phyloP scores from a whole-genome alignment of 768 basidiomycete genomes.

The Coprinellus aureogranulatus region DNA sequence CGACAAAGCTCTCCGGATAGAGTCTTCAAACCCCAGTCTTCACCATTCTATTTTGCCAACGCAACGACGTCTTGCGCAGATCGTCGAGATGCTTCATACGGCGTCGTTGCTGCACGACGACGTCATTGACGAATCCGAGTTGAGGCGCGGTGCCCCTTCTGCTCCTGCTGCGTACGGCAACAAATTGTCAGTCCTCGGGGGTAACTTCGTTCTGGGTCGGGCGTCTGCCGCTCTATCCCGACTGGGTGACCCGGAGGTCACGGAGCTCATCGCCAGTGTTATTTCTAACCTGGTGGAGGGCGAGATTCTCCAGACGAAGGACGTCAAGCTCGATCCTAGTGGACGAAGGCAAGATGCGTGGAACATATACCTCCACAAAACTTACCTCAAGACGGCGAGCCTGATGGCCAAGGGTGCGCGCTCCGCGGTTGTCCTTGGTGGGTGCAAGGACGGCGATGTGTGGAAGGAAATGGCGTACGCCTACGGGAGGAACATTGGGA shows the following conservation, averaged over 20 bases:
- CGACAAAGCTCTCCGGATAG: neutral
- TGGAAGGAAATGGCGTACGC: conserved; percentile 97
- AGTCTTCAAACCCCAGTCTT: neutral
- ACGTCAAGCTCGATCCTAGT: conserved; percentile 41
- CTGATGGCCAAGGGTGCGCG: conserved; percentile 90
- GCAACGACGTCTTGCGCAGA: conserved; percentile 86
- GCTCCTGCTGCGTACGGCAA: conserved; percentile 84
- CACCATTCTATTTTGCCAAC: conserved; percentile 54
- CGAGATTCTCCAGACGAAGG: conserved; percentile 82
- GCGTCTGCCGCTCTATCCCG: conserved; percentile 79
- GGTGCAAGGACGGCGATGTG: conserved; percentile 75
- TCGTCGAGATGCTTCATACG: conserved; percentile 96
- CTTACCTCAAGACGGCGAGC: conserved; percentile 90
- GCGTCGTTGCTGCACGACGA: conserved; percentile 96
- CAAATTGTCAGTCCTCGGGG: conserved; percentile 83
- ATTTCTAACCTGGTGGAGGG: conserved; percentile 91
- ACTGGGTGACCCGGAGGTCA: conserved; percentile 79
- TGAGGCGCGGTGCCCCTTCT: conserved; percentile 73
- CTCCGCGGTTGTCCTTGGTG: conserved; percentile 85
- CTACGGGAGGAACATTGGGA: conserved; percentile 89
- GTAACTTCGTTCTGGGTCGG: conserved; percentile 88
- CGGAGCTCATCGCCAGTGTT: conserved; percentile 83
- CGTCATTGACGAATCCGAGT: conserved; percentile 81
- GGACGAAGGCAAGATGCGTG: conserved; percentile 47
- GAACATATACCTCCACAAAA: conserved; percentile 87